These are phyloP conservation scores for Kingdonia uniflora DNA, from an alignment of 164 flowering plant species.

Conservation along the genomic window DNA sequence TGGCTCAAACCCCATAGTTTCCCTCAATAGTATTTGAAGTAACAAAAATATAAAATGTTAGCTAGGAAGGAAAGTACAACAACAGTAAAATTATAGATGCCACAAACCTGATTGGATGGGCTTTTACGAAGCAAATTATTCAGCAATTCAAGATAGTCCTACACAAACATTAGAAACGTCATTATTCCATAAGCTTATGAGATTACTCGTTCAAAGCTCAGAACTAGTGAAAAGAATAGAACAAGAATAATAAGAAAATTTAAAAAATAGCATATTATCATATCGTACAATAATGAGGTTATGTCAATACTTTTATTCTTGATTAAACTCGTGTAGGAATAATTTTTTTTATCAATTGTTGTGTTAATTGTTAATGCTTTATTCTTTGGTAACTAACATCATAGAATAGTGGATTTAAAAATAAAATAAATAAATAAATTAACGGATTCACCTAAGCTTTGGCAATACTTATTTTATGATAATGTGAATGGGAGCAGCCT, in stretches of 20 bases:
- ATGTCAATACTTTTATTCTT: no score
- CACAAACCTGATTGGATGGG: slow-evolving; percentile 80
- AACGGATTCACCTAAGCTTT: no score
- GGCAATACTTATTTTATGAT: no score
- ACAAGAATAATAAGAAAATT: background rate
- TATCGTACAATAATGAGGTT: no score
- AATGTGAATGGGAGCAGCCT: no score
- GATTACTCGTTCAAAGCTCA: background rate
- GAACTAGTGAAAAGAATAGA: no score
- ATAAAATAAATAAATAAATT: no score
- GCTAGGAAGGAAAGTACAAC: background rate
- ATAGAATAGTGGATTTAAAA: no score
- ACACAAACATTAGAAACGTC: slow-evolving; percentile 9
- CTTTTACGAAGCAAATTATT: slow-evolving; percentile 80
- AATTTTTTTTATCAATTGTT: no score
- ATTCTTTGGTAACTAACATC: no score
- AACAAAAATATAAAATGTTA: slow-evolving; percentile 9
- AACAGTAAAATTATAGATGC: background rate
- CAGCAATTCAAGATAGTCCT: slow-evolving; percentile 94
- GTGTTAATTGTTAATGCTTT: no score
- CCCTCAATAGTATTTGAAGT: slow-evolving; percentile 66
- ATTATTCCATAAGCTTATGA: background rate
- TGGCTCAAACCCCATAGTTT: slow-evolving; percentile 90
- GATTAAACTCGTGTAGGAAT: no score
- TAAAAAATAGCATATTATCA: background rate